Evolutionary conservation across 176 grass and related monocot genomes (phyloP).

Genomic region (Oryza coarctata): DNA sequence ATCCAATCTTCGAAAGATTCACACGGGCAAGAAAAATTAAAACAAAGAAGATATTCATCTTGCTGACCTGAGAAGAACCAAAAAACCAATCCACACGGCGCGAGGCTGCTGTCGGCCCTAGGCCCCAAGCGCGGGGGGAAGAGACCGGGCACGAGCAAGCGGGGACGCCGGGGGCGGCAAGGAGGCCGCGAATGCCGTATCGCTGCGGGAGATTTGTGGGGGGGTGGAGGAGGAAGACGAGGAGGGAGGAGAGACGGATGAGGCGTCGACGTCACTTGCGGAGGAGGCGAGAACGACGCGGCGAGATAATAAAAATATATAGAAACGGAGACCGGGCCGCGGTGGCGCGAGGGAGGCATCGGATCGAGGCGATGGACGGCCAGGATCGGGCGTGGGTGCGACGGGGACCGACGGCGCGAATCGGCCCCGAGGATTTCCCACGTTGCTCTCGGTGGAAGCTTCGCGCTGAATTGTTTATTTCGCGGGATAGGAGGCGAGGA

Average conservation of each 20-base stretch:
- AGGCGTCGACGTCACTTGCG: slow-evolving; percentile 25
- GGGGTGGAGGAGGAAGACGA: not conserved
- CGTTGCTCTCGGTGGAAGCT: not conserved
- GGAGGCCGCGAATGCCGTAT: not conserved
- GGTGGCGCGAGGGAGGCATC: not conserved
- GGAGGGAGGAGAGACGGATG: not conserved
- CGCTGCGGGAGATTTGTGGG: not conserved
- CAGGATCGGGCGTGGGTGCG: not conserved
- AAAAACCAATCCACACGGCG: slow-evolving; percentile 5
- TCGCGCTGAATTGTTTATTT: not conserved
- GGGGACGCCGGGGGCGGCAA: not conserved
- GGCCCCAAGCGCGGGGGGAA: not conserved
- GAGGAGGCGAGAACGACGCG: not conserved
- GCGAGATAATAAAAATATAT: slow-evolving; percentile 1
- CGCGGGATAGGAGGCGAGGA: not conserved
- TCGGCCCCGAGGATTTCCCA: not conserved
- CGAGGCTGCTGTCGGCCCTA: not conserved
- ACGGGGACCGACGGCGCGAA: too few relatives aligned
- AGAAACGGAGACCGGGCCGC: not conserved
- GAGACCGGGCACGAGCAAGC: not conserved
- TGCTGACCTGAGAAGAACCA: slow-evolving; percentile 3
- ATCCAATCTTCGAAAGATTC: not conserved
- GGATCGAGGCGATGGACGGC: not conserved
- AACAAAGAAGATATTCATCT: not conserved
- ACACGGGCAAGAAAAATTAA: not conserved